Evolutionary conservation across 441 rosid genomes (phyloP).

Genomic region (Erodium texanum): DNA sequence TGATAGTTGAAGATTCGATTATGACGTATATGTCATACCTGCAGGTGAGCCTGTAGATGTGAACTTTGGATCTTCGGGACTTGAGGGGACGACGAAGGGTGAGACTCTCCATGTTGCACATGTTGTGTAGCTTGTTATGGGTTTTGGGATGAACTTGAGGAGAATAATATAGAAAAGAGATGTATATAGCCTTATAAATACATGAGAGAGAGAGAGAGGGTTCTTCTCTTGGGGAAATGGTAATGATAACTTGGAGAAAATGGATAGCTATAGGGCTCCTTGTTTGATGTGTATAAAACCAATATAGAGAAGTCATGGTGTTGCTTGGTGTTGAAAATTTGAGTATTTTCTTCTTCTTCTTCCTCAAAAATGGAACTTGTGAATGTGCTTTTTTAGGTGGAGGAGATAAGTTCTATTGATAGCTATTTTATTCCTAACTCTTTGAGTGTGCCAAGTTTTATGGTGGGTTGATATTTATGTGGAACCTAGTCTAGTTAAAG

Average conservation of each 20-base stretch:
- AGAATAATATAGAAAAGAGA: constrained; percentile 14
- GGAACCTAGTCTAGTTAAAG: no score
- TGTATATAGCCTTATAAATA: constrained; percentile 18
- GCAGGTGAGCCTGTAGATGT: constrained; percentile 31
- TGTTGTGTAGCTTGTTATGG: background rate
- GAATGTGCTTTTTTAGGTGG: background rate
- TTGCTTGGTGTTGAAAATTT: background rate
- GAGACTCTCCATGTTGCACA: constrained; percentile 35
- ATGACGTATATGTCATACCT: no score
- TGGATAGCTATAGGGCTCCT: background rate
- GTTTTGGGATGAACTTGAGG: background rate
- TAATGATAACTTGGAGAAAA: background rate
- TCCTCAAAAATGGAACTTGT: background rate
- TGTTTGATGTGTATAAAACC: background rate
- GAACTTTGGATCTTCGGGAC: constrained; percentile 34
- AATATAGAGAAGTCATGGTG: background rate
- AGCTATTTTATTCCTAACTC: background rate
- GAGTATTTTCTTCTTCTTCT: background rate
- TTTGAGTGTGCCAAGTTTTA: no score
- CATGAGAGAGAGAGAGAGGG: constrained; percentile 10
- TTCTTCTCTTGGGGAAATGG: constrained; percentile 9
- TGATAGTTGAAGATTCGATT: no score
- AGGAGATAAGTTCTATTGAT: background rate
- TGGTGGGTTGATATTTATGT: no score
- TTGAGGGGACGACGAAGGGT: constrained; percentile 23